Evolutionary conservation across 495 filamentous ascomycete species (phyloP), one percentile per base, ranked within the genome.

Genomic region (Podospora didyma): DNA sequence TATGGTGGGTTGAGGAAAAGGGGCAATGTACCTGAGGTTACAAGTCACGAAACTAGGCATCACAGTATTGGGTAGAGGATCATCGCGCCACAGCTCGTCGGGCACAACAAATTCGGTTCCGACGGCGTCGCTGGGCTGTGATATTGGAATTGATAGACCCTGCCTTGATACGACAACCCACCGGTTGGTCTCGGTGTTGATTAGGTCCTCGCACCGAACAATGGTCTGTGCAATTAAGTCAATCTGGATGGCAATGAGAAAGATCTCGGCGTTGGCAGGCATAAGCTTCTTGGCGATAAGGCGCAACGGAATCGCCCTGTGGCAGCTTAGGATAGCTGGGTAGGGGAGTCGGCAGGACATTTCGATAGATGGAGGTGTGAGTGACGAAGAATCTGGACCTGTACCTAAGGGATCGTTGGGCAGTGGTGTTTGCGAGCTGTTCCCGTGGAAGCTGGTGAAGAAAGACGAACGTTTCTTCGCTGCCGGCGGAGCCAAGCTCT

Each of bases 271-370:
- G 4, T 72, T 68, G 37, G 78, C 79, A 6, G 86, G 79, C n/a
- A 79, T 86, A 7, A 88, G 67, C 65, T 89, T 95, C 52, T 84
- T 87, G 19, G 88, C 78, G 6, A 98, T 68, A 7, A 98, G 68
- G 0, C 92, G 84, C 3, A 98, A 75, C 16, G 94, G 91, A 4
- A 98, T 66, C 0, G 89, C 83, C 59, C 91, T 79, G 66, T 92
- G 92, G 73, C 93, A 96, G 0, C 91, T 96, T 22, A 97, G 69
- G 42, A 96, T 90, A 3, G 92, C 81, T 3, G 94, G 94, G 67
- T 92, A 88, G 0, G 94, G 94, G 31, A 98, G 74, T 5, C 93
- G 82, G 5, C 87, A 86, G 64, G 96, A 93, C 34, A 96, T 82
- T 56, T 81, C 79, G 47, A 81, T 67, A 1, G 67, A 70, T 7